A percentile compares a stretch with the other conserved stretches of the same genome.
Conservation (phyloP, 2,329 filamentous ascomycete genomes). For the Colletotrichum sublineola region DNA sequence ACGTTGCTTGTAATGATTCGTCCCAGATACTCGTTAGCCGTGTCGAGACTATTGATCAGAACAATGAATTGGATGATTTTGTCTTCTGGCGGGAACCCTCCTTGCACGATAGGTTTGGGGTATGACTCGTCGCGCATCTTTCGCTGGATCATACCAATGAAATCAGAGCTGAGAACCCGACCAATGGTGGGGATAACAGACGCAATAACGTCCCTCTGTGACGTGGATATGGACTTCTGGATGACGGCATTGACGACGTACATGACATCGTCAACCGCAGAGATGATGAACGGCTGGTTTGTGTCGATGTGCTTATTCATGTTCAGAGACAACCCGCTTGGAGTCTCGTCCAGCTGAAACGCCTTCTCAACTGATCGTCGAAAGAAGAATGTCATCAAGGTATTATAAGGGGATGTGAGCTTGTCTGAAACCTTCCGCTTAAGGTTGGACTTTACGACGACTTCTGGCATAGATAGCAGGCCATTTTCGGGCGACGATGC, state of each 20-base stretch:
- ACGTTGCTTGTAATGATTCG: conserved; percentile 84
- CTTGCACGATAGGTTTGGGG: conserved; percentile 82
- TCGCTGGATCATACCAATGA: conserved; percentile 95
- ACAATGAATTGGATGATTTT: conserved; percentile 91
- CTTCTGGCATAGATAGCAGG: conserved; percentile 75
- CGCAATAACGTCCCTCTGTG: conserved; percentile 81
- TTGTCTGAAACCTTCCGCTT: conserved; percentile 81
- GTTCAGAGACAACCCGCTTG: conserved; percentile 82
- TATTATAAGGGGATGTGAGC: conserved; percentile 85
- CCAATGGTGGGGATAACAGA: conserved; percentile 84
- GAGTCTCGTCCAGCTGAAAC: conserved; percentile 94
- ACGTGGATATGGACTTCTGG: conserved; percentile 87
- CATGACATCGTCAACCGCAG: conserved; percentile 98
- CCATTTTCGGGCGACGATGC: conserved; percentile 64
- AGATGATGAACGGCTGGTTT: conserved; percentile 91
- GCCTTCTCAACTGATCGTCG: conserved; percentile 96
- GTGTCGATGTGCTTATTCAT: conserved; percentile 78
- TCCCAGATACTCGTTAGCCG: conserved; percentile 89
- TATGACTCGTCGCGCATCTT: conserved; percentile 98
- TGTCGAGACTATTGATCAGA: conserved; percentile 94
- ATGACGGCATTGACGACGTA: conserved; percentile 97
- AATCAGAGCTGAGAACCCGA: conserved; percentile 87
- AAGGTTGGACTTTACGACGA: conserved; percentile 84
- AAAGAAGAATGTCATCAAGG: conserved; percentile 97
- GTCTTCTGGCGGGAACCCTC: conserved; percentile 87